phyloP scores from a whole-genome alignment of 208 protist genomes.

The Acanthamoeba triangularis region DNA sequence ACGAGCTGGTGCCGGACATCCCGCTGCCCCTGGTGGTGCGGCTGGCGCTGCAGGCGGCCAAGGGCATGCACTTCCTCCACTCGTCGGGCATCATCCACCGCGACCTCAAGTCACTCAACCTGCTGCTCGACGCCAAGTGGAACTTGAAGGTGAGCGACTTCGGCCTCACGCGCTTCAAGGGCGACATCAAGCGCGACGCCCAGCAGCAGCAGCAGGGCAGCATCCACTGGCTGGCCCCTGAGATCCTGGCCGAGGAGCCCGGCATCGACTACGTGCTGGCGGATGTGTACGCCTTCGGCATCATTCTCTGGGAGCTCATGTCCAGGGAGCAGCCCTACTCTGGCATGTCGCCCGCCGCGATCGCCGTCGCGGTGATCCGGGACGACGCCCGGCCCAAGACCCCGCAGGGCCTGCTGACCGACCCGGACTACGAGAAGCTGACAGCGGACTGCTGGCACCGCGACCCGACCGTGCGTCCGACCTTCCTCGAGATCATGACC shows the following conservation, averaged over 20 bases:
- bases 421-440: constrained; percentile 3
- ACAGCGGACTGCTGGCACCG: constrained; percentile 25
- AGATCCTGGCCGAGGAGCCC: background rate
- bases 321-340: constrained; percentile 7
- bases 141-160: constrained; percentile 79
- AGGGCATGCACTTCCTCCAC: constrained; percentile 76
- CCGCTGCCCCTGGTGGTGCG: background rate
- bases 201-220: background rate
- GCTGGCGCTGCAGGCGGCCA: constrained; percentile 33
- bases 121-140: constrained; percentile 85
- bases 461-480: constrained; percentile 63
- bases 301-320: constrained; percentile 68
- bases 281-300: constrained; percentile 42
- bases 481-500: constrained; percentile 71
- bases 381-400: constrained; percentile 19
- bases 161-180: constrained; percentile 19
- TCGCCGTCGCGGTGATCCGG: constrained; percentile 45
- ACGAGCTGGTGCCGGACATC: constrained; percentile 22
- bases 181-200: background rate
- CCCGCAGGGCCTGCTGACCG: background rate
- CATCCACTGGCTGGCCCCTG: constrained; percentile 22
- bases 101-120: constrained; percentile 83
- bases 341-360: background rate
- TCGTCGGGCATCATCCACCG: constrained; percentile 80
- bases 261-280: background rate